Percentiles rank a stretch among this genome's conserved stretches.
These are phyloP conservation scores for Parsonsia alboflavescens DNA, from an alignment of 257 asterid species.

Conservation along the genomic window DNA sequence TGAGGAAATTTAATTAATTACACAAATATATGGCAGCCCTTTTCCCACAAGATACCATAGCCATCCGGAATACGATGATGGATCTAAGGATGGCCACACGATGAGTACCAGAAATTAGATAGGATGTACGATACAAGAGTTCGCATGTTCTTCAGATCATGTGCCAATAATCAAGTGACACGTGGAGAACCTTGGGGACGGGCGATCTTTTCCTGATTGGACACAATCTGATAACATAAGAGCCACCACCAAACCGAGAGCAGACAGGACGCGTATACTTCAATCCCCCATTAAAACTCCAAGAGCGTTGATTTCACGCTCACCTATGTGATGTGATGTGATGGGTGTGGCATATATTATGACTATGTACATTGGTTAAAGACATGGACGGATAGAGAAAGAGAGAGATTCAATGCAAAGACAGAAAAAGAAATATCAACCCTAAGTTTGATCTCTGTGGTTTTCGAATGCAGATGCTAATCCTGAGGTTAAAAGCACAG, in stretches of 20 bases:
- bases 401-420: not conserved
- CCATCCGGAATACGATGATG: no score
- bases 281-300: not conserved
- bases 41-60: no score
- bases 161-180: not conserved
- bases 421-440: not conserved
- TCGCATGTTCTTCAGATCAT: not conserved
- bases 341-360: not conserved
- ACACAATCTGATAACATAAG: not conserved
- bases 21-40: not conserved
- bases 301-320: not conserved
- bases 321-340: not conserved
- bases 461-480: conserved; percentile 5
- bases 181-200: not conserved
- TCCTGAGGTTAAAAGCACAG: not conserved
- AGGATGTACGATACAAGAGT: not conserved
- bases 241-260: not conserved
- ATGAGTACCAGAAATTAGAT: no score
- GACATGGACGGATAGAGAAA: not conserved
- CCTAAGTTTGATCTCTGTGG: conserved; percentile 4
- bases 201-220: not conserved
- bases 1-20: not conserved
- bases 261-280: conserved; percentile 1
- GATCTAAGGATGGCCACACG: no score
- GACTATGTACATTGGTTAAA: not conserved